phyloP scores from a whole-genome alignment of 768 basidiomycete genomes.

The Tricholomella constricta region DNA sequence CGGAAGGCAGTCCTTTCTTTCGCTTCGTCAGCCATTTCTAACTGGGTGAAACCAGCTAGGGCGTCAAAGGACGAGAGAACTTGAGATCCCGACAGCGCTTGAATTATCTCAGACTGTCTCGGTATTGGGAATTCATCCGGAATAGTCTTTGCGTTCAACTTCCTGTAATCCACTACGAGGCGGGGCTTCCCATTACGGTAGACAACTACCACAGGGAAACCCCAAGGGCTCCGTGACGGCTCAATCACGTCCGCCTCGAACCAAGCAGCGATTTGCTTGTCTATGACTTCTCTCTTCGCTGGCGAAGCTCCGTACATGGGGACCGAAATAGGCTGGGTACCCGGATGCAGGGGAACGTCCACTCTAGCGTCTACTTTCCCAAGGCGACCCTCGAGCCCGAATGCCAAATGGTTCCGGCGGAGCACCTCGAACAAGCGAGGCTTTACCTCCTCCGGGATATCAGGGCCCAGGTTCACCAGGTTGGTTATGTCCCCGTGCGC shows the following conservation, averaged over 20 bases:
- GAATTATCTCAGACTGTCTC: constrained; percentile 25
- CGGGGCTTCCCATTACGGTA: too few relatives aligned
- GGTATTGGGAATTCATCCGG: constrained; percentile 28
- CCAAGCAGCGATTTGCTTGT: too few relatives aligned
- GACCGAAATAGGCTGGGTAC: constrained; percentile 25
- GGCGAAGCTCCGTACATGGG: too few relatives aligned
- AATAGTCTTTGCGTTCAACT: too few relatives aligned
- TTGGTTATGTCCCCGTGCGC: background rate
- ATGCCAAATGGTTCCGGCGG: background rate
- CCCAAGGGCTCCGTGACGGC: constrained; percentile 40
- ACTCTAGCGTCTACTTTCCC: constrained; percentile 22
- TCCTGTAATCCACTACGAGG: too few relatives aligned
- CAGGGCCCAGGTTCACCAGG: background rate
- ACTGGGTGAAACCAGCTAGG: constrained; percentile 38
- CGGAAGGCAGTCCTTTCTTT: constrained; percentile 37
- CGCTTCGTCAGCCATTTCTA: constrained; percentile 21
- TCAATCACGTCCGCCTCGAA: too few relatives aligned
- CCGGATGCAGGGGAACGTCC: constrained; percentile 24
- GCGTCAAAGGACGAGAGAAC: constrained; percentile 37
- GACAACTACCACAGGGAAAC: constrained; percentile 19
- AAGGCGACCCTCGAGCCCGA: background rate
- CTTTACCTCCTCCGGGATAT: background rate
- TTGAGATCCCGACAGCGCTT: constrained; percentile 31
- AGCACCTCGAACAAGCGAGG: constrained; percentile 16
- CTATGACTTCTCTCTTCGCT: constrained; percentile 29